A percentile compares a stretch with the other conserved stretches of the same genome.
Evolutionary conservation across 306 rosid genomes (phyloP).

Genomic region (Trifolium fragiferum): DNA sequence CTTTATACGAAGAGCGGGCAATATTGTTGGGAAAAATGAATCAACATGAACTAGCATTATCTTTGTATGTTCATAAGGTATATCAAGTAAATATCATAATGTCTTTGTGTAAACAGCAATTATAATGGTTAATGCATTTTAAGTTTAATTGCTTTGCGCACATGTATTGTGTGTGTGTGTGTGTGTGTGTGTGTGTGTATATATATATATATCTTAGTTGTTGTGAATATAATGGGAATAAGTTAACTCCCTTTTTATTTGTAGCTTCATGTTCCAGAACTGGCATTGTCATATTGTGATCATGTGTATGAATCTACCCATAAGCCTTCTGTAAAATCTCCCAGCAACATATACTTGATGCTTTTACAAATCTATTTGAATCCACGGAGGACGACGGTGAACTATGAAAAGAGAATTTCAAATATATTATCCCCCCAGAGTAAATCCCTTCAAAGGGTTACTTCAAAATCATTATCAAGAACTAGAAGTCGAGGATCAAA

Average conservation of each 20-base stretch:
- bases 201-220: constrained; percentile 28
- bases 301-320: constrained; percentile 72
- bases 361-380: constrained; percentile 94
- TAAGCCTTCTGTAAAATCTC: constrained; percentile 65
- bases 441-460: constrained; percentile 55
- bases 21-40: constrained; percentile 89
- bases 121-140: constrained; percentile 10
- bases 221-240: constrained; percentile 37
- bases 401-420: constrained; percentile 77
- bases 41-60: constrained; percentile 94
- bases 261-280: constrained; percentile 87
- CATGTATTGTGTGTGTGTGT: constrained; percentile 5
- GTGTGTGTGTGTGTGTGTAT: constrained; percentile 9
- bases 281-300: constrained; percentile 92
- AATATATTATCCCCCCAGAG: constrained; percentile 68
- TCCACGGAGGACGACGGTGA: constrained; percentile 73
- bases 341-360: constrained; percentile 82
- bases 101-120: constrained; percentile 14
- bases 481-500: constrained; percentile 66
- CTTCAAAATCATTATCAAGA: constrained; percentile 54
- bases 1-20: constrained; percentile 95
- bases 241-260: constrained; percentile 40
- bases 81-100: constrained; percentile 27
- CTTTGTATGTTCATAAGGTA: constrained; percentile 95
- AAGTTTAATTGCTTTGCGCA: constrained; percentile 32